Evolutionary conservation across 1,284 basidiomycete species (phyloP), one percentile per base, ranked within the genome.

Genomic region (Cutaneotrichosporon sp.): DNA sequence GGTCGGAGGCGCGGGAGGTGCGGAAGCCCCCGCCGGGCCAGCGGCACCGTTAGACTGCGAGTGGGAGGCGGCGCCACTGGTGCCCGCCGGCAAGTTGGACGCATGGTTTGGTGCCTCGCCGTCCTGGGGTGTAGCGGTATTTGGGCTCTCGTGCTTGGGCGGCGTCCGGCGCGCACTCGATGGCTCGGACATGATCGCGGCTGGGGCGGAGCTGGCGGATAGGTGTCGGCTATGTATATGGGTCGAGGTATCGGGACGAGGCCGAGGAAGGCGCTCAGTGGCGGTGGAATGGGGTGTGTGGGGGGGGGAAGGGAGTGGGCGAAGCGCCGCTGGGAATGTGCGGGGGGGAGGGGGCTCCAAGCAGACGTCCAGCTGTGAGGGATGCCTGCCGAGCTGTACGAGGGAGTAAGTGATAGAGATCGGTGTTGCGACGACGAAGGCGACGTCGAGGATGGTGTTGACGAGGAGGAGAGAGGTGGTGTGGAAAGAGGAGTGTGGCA

Each of bases 41-140:
- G n/a, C 22, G 1, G 58, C 44, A 36, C 56, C 54, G 44, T 56
- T 58, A 26, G 39, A 49, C 40, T 58, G 59, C 47, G 61, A 63
- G 17, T 62, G 17, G 50, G 69, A 67, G 30, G 66, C 68, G 23
- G 61, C 47, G 17, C 61, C 58, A 35, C 64, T 63, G 23, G 52
- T 50, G 4, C 44, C 35, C 26, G 26, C 26, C 26, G 26, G 26
- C 26, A 7, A 10, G 5, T 38, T 20, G 33, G 51, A 26, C 8
- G 36, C 17, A 14, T 14, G 15, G 43, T 34, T 34, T 15, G 43
- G 15, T 17, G 43, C 22, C 21, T 23, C 22, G 20, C 15, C 22
- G 38, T n/a, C 21, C 9, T 20, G 14, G 33, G n/a, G n/a, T n/a
- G 35, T 14, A 22, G 22, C 33, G 20, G 39, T 21, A n/a, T 20